A percentile compares a stretch with the other conserved stretches of the same genome.
These are phyloP conservation scores for Starmerella powellii DNA, from an alignment of 805 yeast genomes.

Conservation along the genomic window DNA sequence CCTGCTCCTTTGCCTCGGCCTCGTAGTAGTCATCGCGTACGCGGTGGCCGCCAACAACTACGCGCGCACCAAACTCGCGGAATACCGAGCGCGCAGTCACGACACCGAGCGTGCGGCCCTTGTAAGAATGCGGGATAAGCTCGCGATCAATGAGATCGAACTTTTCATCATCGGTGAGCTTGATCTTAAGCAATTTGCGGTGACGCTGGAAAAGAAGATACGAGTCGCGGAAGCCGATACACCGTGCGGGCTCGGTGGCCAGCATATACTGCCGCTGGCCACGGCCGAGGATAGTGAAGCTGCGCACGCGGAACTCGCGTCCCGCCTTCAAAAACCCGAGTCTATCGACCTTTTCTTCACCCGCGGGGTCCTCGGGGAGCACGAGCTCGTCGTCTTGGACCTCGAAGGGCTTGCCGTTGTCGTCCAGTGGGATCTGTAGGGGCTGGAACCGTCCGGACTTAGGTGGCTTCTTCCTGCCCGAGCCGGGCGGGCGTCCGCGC, in stretches of 20 bases:
- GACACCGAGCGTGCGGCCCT: constrained; percentile 77
- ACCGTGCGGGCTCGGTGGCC: constrained; percentile 90
- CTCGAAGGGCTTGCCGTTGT: constrained; percentile 52
- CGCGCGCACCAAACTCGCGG: constrained; percentile 82
- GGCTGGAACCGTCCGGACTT: constrained; percentile 18
- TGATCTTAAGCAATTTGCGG: constrained; percentile 57
- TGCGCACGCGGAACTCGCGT: constrained; percentile 51
- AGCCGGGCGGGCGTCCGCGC: constrained; percentile 25
- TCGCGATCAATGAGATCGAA: constrained; percentile 69
- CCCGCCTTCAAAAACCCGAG: constrained; percentile 60
- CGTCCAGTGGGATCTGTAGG: constrained; percentile 39
- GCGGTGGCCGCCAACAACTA: constrained; percentile 66
- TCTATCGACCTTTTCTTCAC: constrained; percentile 58
- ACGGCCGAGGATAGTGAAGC: constrained; percentile 36
- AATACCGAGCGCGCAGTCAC: constrained; percentile 84
- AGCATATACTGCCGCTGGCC: constrained; percentile 76
- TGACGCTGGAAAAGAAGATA: constrained; percentile 82
- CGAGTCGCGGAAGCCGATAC: constrained; percentile 88
- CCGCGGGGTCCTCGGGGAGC: constrained; percentile 64
- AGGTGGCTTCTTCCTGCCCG: constrained; percentile 16
- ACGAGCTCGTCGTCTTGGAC: constrained; percentile 67
- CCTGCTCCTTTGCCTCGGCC: constrained; percentile 40
- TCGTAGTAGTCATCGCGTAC: constrained; percentile 86
- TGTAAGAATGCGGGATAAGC: constrained; percentile 76
- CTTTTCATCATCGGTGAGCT: constrained; percentile 66